Evolutionary conservation across 108 stramenopile genomes (phyloP).

Genomic region (Pseudonitzschia multistriata): DNA sequence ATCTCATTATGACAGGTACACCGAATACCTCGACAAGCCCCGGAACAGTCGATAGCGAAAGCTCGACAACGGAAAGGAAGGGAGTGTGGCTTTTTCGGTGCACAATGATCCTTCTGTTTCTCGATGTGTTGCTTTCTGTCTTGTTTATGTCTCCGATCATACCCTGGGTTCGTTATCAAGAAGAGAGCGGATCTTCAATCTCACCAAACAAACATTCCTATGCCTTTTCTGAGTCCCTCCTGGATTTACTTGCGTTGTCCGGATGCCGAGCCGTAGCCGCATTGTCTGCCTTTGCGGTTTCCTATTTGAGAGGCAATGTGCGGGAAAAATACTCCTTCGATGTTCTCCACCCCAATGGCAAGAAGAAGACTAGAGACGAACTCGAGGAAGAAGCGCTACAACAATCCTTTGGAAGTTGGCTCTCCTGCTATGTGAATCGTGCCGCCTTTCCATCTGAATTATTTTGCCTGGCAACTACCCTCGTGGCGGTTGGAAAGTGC

Average conservation of each 20-base stretch:
- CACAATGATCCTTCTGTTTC: conserved; percentile 20
- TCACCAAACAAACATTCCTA: neutral
- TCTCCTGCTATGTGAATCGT: conserved; percentile 31
- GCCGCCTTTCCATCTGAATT: conserved; percentile 41
- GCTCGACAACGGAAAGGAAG: neutral
- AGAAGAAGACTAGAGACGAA: conserved; percentile 52
- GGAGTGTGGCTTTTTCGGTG: conserved; percentile 18
- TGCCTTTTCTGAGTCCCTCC: conserved; percentile 28
- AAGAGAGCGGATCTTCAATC: neutral
- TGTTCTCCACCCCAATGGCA: conserved; percentile 44
- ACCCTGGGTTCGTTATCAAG: neutral
- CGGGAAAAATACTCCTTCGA: conserved; percentile 39
- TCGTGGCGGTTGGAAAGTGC: conserved; percentile 44
- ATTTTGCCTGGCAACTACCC: conserved; percentile 23
- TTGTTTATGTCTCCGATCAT: conserved; percentile 31
- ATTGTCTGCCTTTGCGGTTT: conserved; percentile 13
- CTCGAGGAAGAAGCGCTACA: conserved; percentile 61
- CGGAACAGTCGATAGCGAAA: neutral
- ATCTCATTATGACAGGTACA: too few species aligned
- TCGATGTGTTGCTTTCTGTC: conserved; percentile 32
- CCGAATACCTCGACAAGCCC: too few species aligned
- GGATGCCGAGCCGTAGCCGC: conserved; percentile 19
- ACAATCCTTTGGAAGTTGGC: conserved; percentile 42
- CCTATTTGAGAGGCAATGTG: conserved; percentile 18
- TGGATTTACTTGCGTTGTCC: conserved; percentile 38